Evolutionary conservation across 73 alveolate genomes (phyloP).

Genomic region (Durusdinium trenchii): DNA sequence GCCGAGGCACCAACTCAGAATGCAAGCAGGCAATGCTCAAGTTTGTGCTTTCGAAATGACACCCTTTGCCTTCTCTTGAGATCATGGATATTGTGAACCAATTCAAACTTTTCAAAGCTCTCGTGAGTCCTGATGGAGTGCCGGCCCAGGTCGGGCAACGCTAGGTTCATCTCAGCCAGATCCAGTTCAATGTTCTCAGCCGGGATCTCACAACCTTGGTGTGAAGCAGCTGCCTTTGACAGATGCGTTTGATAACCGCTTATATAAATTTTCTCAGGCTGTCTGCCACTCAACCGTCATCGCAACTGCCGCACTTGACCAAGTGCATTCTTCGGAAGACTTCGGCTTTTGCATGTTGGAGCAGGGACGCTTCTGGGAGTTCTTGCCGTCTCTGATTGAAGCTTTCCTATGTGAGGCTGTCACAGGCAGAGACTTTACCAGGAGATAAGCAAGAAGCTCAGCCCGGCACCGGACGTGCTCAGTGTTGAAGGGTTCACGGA

Average conservation of each 20-base stretch:
- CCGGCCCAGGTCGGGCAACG: constrained; percentile 3
- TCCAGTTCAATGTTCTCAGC: constrained; percentile 43
- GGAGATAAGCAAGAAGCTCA: constrained; percentile 48
- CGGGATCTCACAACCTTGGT: neutral
- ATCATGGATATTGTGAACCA: no score
- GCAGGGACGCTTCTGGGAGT: neutral
- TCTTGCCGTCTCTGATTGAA: neutral
- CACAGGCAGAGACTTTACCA: constrained; percentile 74
- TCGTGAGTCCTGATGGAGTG: no score
- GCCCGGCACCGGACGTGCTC: neutral
- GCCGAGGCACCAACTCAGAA: no score
- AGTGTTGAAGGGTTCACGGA: no score
- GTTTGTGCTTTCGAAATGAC: no score
- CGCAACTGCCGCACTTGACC: constrained; percentile 43
- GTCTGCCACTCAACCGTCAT: constrained; percentile 58
- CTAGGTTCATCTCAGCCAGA: constrained; percentile 45
- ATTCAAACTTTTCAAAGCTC: no score
- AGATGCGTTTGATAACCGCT: no score
- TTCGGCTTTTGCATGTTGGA: neutral
- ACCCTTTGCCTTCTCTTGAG: no score
- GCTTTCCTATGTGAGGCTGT: constrained; percentile 4
- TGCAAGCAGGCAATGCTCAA: no score
- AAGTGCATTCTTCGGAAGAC: neutral
- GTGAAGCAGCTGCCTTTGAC: neutral
- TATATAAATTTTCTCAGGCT: neutral